These are phyloP conservation scores for Yamagishiella unicocca DNA, from an alignment of 139 green algal genomes.

Conservation along the genomic window DNA sequence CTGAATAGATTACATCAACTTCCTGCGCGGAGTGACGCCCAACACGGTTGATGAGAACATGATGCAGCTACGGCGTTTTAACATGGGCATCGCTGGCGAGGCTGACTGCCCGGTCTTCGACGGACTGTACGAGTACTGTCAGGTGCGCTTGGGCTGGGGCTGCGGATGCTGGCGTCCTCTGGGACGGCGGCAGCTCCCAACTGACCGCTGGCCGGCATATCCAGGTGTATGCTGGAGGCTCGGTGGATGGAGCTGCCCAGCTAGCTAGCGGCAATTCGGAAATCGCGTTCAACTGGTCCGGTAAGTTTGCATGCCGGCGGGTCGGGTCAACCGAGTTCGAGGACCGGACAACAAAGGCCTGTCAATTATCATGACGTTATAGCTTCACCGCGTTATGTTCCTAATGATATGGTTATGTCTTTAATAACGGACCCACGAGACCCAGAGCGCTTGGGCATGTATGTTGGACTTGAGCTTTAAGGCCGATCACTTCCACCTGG, in stretches of 20 bases:
- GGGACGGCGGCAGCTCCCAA: neutral
- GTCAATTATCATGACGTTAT: too few species aligned
- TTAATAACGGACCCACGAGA: conserved; percentile 1
- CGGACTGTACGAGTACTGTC: conserved; percentile 95
- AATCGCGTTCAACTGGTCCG: conserved; percentile 96
- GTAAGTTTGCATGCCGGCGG: conserved; percentile 44
- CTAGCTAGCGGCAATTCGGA: conserved; percentile 88
- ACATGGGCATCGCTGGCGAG: conserved; percentile 93
- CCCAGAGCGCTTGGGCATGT: neutral
- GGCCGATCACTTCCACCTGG: too few species aligned
- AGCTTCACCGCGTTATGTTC: too few species aligned
- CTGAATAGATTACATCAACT: conserved; percentile 95
- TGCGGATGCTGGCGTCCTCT: neutral
- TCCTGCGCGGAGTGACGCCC: conserved; percentile 94
- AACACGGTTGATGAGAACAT: conserved; percentile 97
- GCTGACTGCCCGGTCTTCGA: conserved; percentile 98
- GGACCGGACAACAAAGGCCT: neutral
- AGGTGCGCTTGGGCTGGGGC: conserved; percentile 60
- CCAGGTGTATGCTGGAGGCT: conserved; percentile 78
- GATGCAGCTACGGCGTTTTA: conserved; percentile 95
- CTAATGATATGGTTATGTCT: neutral
- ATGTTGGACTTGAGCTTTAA: too few species aligned
- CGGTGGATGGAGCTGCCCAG: conserved; percentile 90
- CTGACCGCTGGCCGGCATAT: neutral
- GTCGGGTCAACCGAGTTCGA: neutral